Percentiles rank a stretch among this genome's conserved stretches.
These are phyloP conservation scores for Sarocladium kiliense DNA, from an alignment of 2,329 filamentous ascomycete species.

Conservation along the genomic window DNA sequence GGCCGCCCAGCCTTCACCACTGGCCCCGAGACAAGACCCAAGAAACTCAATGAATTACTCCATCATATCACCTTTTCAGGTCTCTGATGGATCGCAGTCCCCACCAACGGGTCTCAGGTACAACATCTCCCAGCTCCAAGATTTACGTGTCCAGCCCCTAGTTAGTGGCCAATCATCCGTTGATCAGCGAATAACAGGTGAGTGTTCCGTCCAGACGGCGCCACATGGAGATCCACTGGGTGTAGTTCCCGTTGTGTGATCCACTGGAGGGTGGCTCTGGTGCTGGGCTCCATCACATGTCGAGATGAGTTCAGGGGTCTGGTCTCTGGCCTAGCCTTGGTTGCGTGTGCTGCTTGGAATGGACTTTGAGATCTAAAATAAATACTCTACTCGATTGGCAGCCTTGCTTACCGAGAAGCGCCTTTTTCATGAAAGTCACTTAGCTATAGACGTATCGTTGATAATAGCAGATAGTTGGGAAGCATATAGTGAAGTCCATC, in stretches of 20 bases:
- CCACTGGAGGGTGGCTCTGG: background rate
- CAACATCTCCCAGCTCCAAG: too few relatives aligned
- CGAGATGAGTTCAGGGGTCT: background rate
- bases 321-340: too few relatives aligned
- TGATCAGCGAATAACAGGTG: too few relatives aligned
- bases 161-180: background rate
- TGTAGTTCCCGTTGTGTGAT: background rate
- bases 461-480: too few relatives aligned
- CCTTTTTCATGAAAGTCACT: too few relatives aligned
- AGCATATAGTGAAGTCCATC: too few relatives aligned
- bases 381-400: too few relatives aligned
- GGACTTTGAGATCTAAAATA: too few relatives aligned
- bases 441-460: too few relatives aligned
- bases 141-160: background rate
- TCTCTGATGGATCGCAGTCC: background rate
- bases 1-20: background rate
- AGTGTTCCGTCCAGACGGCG: too few relatives aligned
- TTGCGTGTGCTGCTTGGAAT: background rate
- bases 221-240: too few relatives aligned
- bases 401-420: too few relatives aligned
- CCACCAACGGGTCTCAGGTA: slow-evolving; percentile 2
- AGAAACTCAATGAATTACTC: background rate
- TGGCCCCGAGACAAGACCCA: background rate
- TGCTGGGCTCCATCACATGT: background rate
- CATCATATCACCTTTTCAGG: background rate